Conservation (phyloP, 495 filamentous ascomycete species). For the Cenococcum geophilum region DNA sequence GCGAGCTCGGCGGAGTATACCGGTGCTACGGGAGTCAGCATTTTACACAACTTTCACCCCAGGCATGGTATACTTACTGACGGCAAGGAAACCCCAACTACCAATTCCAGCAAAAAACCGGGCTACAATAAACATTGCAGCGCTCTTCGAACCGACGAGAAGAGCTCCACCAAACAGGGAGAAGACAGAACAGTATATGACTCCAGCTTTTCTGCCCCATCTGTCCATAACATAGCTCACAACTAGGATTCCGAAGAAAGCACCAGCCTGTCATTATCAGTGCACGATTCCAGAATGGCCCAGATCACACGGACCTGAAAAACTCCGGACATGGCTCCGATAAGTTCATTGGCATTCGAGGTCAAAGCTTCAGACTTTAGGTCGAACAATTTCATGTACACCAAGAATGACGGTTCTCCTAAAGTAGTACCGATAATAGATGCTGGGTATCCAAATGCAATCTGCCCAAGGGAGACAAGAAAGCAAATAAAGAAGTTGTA, state of each 20-base stretch:
- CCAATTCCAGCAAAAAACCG: constrained; percentile 25
- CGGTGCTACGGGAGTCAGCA: constrained; percentile 11
- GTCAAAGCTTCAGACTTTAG: constrained; percentile 15
- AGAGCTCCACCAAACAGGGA: constrained; percentile 23
- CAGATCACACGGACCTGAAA: constrained; percentile 20
- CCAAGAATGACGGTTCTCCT: constrained; percentile 23
- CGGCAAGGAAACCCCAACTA: constrained; percentile 26
- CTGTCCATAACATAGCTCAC: constrained; percentile 24
- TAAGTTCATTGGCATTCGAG: constrained; percentile 15
- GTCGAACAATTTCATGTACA: constrained; percentile 29
- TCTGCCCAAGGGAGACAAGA: constrained; percentile 18
- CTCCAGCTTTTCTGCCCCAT: constrained; percentile 24
- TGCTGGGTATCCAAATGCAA: constrained; percentile 28
- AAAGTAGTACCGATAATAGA: constrained; percentile 25
- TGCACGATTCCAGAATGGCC: not conserved
- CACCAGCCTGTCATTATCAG: constrained; percentile 21
- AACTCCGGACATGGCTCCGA: constrained; percentile 23
- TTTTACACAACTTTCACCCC: not conserved
- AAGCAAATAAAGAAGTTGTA: constrained; percentile 24
- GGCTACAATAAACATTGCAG: constrained; percentile 26
- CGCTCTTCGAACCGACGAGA: constrained; percentile 15
- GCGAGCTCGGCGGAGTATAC: constrained; percentile 25
- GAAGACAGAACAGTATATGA: constrained; percentile 23
- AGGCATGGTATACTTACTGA: constrained; percentile 15
- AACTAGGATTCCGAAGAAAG: constrained; percentile 18